These are phyloP conservation scores for Mucuna pruriens DNA, from an alignment of 306 rosid genomes.

Conservation along the genomic window DNA sequence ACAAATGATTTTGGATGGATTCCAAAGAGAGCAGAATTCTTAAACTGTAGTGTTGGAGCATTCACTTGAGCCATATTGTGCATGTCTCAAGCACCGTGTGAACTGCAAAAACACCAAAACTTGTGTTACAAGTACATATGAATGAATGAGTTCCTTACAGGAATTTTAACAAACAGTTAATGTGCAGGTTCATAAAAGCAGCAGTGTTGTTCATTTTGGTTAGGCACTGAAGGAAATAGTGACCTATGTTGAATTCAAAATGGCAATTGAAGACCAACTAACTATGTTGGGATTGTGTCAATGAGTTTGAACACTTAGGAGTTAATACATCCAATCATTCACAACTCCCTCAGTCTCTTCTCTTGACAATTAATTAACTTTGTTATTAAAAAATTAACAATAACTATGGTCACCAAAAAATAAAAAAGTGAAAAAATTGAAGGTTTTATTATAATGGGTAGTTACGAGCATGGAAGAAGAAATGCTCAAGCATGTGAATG, in stretches of 20 bases:
- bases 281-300: neutral
- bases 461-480: no score
- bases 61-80: constrained; percentile 49
- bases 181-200: constrained; percentile 29
- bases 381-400: no score
- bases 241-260: constrained; percentile 5
- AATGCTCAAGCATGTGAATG: no score
- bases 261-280: neutral
- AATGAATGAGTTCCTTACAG: constrained; percentile 18
- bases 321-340: no score
- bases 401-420: no score
- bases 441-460: no score
- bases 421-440: no score
- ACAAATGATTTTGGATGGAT: constrained; percentile 38
- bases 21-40: constrained; percentile 50
- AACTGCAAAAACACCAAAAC: constrained; percentile 6
- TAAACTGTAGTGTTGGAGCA: constrained; percentile 49
- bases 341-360: no score
- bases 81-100: neutral
- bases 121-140: neutral
- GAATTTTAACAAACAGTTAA: constrained; percentile 55
- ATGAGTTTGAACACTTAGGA: no score
- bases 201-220: no score
- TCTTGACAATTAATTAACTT: no score
- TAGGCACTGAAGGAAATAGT: neutral